Evolutionary conservation across 306 rosid genomes (phyloP).

Genomic region (Mimosa bimucronata): DNA sequence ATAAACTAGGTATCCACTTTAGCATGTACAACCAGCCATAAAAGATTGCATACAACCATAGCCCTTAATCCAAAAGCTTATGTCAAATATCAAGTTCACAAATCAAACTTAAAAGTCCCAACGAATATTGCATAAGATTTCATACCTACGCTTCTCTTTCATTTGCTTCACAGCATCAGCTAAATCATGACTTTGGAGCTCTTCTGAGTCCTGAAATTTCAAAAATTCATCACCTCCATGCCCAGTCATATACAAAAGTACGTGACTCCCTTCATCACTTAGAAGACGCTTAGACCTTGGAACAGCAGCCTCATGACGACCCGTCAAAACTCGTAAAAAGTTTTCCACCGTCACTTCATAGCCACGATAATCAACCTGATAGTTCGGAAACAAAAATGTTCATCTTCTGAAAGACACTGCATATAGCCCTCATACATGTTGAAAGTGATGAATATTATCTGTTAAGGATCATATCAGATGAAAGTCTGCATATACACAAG

Average conservation of each 20-base stretch:
- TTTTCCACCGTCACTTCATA: conserved; percentile 94
- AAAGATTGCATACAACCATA: conserved; percentile 8
- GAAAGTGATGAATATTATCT: conserved; percentile 16
- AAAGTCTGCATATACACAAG: not conserved
- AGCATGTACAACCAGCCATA: conserved; percentile 8
- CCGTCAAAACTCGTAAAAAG: conserved; percentile 83
- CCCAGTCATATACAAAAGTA: conserved; percentile 94
- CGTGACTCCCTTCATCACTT: conserved; percentile 99
- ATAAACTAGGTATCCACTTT: not conserved
- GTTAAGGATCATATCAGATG: conserved; percentile 29
- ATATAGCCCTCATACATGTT: conserved; percentile 30
- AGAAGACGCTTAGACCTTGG: conserved; percentile 95
- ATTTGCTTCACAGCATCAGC: conserved; percentile 98
- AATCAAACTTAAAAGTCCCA: conserved; percentile 17
- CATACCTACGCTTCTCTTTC: conserved; percentile 90
- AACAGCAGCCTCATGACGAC: conserved; percentile 88
- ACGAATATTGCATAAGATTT: conserved; percentile 28
- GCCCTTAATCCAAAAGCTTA: not conserved
- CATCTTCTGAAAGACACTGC: conserved; percentile 23
- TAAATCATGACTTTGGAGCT: conserved; percentile 98
- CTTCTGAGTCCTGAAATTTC: conserved; percentile 97
- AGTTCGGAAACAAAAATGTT: conserved; percentile 33
- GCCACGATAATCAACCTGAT: conserved; percentile 97
- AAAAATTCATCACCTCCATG: conserved; percentile 98
- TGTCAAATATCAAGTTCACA: conserved; percentile 23